A percentile compares a stretch with the other conserved stretches of the same genome.
These are phyloP conservation scores for Syzygium aqueum DNA, from an alignment of 345 rosid species.

Conservation along the genomic window DNA sequence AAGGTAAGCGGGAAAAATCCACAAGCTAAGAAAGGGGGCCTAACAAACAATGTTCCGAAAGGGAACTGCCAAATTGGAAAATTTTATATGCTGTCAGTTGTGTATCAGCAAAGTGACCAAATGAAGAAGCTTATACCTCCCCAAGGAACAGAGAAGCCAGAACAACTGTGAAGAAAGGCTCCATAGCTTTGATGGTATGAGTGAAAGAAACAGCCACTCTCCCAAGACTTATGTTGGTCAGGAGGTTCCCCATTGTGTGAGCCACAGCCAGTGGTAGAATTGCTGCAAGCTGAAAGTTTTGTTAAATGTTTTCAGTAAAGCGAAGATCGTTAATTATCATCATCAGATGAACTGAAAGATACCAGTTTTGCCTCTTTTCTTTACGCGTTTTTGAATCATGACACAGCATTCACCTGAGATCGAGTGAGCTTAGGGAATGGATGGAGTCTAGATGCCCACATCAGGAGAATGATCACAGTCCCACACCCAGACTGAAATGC, in stretches of 20 bases:
- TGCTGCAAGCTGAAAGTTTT: conserved; percentile 37
- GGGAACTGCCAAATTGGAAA: not conserved
- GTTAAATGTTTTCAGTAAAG: not conserved
- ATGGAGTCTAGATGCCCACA: conserved; percentile 70
- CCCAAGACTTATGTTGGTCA: conserved; percentile 75
- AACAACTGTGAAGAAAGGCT: conserved; percentile 82
- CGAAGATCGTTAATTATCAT: not conserved
- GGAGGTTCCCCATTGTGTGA: conserved; percentile 74
- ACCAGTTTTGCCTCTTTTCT: not conserved
- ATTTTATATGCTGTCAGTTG: not conserved
- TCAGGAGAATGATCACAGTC: conserved; percentile 34
- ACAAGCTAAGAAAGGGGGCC: not conserved
- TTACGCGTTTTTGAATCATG: not conserved
- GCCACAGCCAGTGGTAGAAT: conserved; percentile 68
- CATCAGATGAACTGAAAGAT: not conserved
- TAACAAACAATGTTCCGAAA: not conserved
- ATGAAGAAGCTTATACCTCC: conserved; percentile 31
- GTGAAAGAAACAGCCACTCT: conserved; percentile 83
- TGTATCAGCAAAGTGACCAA: not conserved
- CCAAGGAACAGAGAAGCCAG: conserved; percentile 56
- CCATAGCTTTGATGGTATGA: conserved; percentile 92
- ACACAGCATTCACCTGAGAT: conserved; percentile 40
- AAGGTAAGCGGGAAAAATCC: not conserved
- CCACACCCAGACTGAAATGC: conserved; percentile 81
- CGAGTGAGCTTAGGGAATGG: conserved; percentile 48